These are phyloP conservation scores for Gamsiella multidivaricata DNA, from an alignment of 192 early-diverging fungal species.

Conservation along the genomic window DNA sequence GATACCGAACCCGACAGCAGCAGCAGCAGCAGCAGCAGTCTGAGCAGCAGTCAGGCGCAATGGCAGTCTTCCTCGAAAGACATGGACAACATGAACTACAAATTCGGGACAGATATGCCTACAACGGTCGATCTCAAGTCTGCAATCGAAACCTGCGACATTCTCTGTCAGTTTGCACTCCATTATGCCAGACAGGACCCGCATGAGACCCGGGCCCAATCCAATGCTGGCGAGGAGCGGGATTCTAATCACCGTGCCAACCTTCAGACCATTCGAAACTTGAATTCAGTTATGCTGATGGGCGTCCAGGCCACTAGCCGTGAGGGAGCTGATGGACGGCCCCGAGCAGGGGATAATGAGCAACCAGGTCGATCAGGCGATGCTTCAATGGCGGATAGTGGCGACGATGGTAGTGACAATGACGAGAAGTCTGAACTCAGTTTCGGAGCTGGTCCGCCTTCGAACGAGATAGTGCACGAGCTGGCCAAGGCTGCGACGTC, in stretches of 20 bases:
- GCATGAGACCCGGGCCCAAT: background rate
- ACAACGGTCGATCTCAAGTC: conserved; percentile 39
- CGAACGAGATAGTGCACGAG: conserved; percentile 36
- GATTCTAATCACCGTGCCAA: conserved; percentile 12
- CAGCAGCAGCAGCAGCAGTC: background rate
- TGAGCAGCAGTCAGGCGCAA: background rate
- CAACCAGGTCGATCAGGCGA: background rate
- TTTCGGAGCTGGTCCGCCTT: conserved; percentile 21
- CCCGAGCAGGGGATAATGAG: background rate
- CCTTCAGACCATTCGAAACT: conserved; percentile 25
- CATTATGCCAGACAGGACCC: conserved; percentile 14
- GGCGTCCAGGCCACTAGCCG: conserved; percentile 16
- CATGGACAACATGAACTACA: conserved; percentile 1
- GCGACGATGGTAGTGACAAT: background rate
- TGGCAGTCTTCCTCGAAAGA: background rate
- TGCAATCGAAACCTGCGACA: conserved; percentile 39
- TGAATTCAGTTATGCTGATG: conserved; percentile 32
- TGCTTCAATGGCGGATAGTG: background rate
- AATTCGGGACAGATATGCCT: conserved; percentile 50
- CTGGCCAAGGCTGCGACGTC: conserved; percentile 37
- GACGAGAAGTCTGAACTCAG: background rate
- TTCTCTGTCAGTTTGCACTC: conserved; percentile 33
- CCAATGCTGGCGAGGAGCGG: background rate
- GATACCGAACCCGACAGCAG: background rate
- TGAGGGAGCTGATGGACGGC: background rate